Conservation (phyloP, 257 asterid genomes). For the Ajuga chamaepitys region DNA sequence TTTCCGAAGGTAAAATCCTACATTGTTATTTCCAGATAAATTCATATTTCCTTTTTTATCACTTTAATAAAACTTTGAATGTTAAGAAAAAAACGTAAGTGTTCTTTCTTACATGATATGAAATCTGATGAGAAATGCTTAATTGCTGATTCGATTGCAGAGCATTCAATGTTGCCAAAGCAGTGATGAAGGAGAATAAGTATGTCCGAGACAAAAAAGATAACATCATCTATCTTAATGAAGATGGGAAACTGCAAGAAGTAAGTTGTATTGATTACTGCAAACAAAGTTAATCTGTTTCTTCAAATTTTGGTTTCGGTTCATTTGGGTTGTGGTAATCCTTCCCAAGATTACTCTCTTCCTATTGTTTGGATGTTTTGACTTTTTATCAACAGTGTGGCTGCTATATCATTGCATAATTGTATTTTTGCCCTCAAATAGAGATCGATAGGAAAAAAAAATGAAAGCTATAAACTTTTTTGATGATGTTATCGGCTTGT, state of each 20-base stretch:
- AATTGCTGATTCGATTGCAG: slow-evolving; percentile 41
- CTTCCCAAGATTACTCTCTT: neutral
- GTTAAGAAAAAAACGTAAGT: neutral
- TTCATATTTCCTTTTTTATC: slow-evolving; percentile 1
- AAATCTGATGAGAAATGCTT: slow-evolving; percentile 13
- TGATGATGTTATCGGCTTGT: neutral
- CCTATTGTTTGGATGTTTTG: neutral
- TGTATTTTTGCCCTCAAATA: neutral
- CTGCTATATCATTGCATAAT: neutral
- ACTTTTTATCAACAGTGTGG: neutral
- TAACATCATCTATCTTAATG: slow-evolving; percentile 59
- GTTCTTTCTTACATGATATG: neutral
- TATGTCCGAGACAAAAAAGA: slow-evolving; percentile 65
- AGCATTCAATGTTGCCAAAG: slow-evolving; percentile 64
- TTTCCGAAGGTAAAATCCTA: slow-evolving; percentile 57
- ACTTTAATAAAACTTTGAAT: neutral
- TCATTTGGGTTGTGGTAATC: slow-evolving; percentile 3
- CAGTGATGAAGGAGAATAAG: slow-evolving; percentile 63
- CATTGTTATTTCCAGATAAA: neutral
- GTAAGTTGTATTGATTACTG: slow-evolving; percentile 39
- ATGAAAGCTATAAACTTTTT: neutral
- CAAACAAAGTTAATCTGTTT: neutral
- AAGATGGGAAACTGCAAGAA: slow-evolving; percentile 61
- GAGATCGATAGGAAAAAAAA: no score
- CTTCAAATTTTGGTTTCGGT: slow-evolving; percentile 1